phyloP scores from a whole-genome alignment of 768 basidiomycete species.

The Clavulina sp. region DNA sequence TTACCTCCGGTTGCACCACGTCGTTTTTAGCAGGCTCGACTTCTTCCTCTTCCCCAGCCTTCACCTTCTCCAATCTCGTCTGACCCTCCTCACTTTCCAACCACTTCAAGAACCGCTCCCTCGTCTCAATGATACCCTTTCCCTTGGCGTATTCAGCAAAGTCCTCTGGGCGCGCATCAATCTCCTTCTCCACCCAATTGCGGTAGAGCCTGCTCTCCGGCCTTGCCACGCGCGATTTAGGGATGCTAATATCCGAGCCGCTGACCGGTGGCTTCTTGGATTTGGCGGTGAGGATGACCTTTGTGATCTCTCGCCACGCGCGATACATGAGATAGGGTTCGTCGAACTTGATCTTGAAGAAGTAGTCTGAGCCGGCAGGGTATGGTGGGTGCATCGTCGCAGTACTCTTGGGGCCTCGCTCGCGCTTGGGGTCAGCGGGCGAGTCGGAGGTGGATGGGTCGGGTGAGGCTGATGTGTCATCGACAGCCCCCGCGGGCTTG shows the following conservation, averaged over 20 bases:
- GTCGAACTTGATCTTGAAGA: conserved; percentile 99
- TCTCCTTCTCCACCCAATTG: conserved; percentile 68
- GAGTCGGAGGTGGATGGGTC: not conserved
- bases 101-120: conserved; percentile 67
- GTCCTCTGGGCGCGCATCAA: conserved; percentile 34
- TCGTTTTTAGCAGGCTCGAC: conserved; percentile 19
- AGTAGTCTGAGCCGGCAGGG: conserved; percentile 64
- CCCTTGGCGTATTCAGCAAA: conserved; percentile 52
- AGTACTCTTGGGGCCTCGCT: conserved; percentile 10
- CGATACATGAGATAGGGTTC: conserved; percentile 98
- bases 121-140: conserved; percentile 68
- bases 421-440: not conserved
- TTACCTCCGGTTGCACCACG: not conserved
- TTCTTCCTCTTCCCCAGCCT: conserved; percentile 10
- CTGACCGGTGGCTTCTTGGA: conserved; percentile 6
- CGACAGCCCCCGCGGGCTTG: not conserved
- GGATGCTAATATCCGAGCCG: conserved; percentile 22
- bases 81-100: conserved; percentile 32
- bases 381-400: conserved; percentile 35
- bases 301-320: conserved; percentile 91
- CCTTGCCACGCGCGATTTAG: conserved; percentile 52
- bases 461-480: not conserved
- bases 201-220: conserved; percentile 66
- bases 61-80: conserved; percentile 14
- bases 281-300: conserved; percentile 33